Evolutionary conservation across 495 filamentous ascomycete species (phyloP).

Genomic region (Hypoxylon fuscum): DNA sequence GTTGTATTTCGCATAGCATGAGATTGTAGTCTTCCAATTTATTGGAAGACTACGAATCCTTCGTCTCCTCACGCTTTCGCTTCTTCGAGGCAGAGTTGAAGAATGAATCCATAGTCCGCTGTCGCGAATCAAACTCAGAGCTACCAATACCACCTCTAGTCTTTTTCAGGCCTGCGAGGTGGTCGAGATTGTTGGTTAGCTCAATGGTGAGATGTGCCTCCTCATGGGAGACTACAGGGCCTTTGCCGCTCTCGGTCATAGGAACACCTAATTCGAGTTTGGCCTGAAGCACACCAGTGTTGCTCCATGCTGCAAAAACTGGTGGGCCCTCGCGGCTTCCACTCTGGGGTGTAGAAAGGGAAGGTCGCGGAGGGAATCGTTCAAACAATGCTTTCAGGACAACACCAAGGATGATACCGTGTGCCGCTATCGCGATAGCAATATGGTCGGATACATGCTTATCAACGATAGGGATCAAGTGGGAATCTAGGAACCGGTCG

Average conservation of each 20-base stretch:
- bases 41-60: conserved; percentile 5
- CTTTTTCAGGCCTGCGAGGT: conserved; percentile 76
- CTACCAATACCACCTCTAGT: conserved; percentile 82
- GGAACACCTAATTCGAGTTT: conserved; percentile 14
- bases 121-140: conserved; percentile 72
- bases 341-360: conserved; percentile 38
- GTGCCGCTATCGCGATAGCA: conserved; percentile 73
- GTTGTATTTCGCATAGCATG: no score
- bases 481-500: conserved; percentile 67
- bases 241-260: neutral
- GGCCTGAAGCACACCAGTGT: conserved; percentile 51
- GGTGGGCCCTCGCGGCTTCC: conserved; percentile 29
- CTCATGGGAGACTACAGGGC: neutral
- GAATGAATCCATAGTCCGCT: conserved; percentile 80
- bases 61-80: conserved; percentile 43
- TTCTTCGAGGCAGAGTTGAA: conserved; percentile 65
- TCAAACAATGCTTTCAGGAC: conserved; percentile 70
- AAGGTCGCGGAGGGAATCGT: conserved; percentile 55
- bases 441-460: conserved; percentile 34
- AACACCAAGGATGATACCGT: conserved; percentile 78
- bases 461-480: conserved; percentile 66
- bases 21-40: neutral
- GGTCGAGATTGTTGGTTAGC: conserved; percentile 63
- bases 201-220: conserved; percentile 22
- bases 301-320: conserved; percentile 51